Evolutionary conservation across 2,329 filamentous ascomycete species (phyloP).

Genomic region (Pestalotiopsis sp.): DNA sequence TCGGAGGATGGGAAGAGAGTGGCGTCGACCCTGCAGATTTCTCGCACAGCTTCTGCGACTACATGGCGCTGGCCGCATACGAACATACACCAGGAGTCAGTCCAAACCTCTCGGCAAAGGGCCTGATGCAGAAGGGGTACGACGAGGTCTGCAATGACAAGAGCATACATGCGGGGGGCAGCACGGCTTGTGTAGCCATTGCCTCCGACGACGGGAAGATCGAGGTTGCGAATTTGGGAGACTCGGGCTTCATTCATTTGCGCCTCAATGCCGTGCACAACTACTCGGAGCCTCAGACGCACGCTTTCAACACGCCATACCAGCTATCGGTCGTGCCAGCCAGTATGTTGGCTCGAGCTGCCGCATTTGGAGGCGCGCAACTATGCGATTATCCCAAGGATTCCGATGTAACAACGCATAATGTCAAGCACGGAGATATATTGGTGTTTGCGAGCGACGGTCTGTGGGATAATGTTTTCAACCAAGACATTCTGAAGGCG

Average conservation of each 20-base stretch:
- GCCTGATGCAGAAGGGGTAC: conserved; percentile 82
- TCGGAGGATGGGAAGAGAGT: conserved; percentile 92
- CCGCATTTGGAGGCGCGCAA: conserved; percentile 79
- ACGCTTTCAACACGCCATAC: conserved; percentile 97
- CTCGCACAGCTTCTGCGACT: conserved; percentile 88
- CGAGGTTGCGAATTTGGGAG: conserved; percentile 91
- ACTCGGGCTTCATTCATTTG: conserved; percentile 90
- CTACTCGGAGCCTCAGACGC: conserved; percentile 84
- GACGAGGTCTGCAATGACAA: conserved; percentile 76
- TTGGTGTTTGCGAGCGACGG: conserved; percentile 94
- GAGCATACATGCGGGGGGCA: conserved; percentile 78
- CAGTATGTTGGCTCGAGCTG: conserved; percentile 75
- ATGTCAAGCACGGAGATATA: conserved; percentile 86
- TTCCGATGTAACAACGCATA: conserved; percentile 76
- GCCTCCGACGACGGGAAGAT: conserved; percentile 72
- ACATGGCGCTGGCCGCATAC: conserved; percentile 81
- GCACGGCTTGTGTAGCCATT: conserved; percentile 88
- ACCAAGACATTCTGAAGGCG: conserved; percentile 83
- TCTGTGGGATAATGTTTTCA: conserved; percentile 93
- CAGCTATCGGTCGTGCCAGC: conserved; percentile 88
- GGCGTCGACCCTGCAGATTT: conserved; percentile 95
- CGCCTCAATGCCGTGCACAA: conserved; percentile 83
- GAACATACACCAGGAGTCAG: conserved; percentile 43
- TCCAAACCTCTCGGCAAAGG: conserved; percentile 58
- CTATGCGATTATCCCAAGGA: conserved; percentile 84